Percentiles rank a stretch among this genome's conserved stretches.
Evolutionary conservation across 306 rosid genomes (phyloP).

Genomic region (Myrica gale): DNA sequence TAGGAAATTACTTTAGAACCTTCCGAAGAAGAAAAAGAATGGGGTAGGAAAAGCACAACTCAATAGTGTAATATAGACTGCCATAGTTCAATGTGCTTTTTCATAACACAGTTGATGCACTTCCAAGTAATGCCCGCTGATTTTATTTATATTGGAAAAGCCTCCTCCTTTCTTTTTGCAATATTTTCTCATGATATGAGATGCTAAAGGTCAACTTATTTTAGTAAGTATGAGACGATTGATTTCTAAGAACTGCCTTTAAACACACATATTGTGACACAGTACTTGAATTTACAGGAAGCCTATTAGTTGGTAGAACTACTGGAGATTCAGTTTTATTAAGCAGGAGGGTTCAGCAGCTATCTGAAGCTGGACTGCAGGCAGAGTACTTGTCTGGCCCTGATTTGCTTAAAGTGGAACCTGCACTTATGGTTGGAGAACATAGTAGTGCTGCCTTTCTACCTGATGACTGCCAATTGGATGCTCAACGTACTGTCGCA

Average conservation of each 20-base stretch:
- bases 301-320: constrained; percentile 72
- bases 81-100: background rate
- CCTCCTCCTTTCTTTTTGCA: too few species aligned
- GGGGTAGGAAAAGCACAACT: background rate
- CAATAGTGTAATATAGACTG: background rate
- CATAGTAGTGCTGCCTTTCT: constrained; percentile 69
- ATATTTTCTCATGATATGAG: too few species aligned
- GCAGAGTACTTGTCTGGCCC: constrained; percentile 58
- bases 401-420: constrained; percentile 68
- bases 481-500: constrained; percentile 63
- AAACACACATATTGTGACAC: constrained; percentile 2
- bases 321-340: constrained; percentile 53
- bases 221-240: too few species aligned
- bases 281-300: constrained; percentile 47
- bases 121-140: constrained; percentile 8
- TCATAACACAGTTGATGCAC: background rate
- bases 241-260: background rate
- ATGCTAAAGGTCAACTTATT: background rate
- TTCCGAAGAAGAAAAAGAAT: background rate
- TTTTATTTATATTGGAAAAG: constrained; percentile 12
- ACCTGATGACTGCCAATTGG: constrained; percentile 83
- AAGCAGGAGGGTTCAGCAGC: constrained; percentile 54
- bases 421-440: constrained; percentile 57
- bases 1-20: background rate
- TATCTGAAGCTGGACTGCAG: constrained; percentile 62